Conservation (phyloP, 2,329 filamentous ascomycete genomes). For the Trichoderma sp. region DNA sequence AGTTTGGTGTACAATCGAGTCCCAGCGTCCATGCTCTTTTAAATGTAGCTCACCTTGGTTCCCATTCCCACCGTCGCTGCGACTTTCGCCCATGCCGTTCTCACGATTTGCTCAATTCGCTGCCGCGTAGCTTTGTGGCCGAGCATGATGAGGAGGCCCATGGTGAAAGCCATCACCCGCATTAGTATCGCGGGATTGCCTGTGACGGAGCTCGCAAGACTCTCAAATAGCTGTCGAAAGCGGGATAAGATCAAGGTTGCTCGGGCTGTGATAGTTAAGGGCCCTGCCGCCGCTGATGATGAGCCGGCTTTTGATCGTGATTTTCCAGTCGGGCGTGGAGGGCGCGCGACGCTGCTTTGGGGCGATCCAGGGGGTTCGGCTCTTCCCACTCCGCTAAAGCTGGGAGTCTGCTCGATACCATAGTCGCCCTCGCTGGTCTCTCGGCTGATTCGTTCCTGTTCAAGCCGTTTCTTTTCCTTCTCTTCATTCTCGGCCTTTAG, state of each 20-base stretch:
- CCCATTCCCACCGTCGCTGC: constrained; percentile 90
- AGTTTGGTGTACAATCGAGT: constrained; percentile 16
- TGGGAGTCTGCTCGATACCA: constrained; percentile 61
- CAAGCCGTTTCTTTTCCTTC: constrained; percentile 52
- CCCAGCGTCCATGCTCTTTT: constrained; percentile 31
- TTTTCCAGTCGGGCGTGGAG: constrained; percentile 29
- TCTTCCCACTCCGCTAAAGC: constrained; percentile 40
- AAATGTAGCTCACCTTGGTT: constrained; percentile 96
- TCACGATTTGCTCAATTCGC: constrained; percentile 68
- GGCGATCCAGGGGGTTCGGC: constrained; percentile 36
- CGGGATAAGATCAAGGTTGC: constrained; percentile 57
- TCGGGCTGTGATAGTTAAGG: constrained; percentile 47
- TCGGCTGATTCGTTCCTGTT: constrained; percentile 55
- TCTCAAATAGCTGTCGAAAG: constrained; percentile 53
- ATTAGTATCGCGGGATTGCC: constrained; percentile 60
- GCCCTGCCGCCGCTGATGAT: constrained; percentile 34
- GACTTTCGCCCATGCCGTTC: constrained; percentile 76
- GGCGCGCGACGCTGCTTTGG: constrained; percentile 40
- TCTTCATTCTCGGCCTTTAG: constrained; percentile 62
- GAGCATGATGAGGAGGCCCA: constrained; percentile 75
- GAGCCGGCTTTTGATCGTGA: constrained; percentile 36
- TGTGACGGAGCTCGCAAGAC: constrained; percentile 52
- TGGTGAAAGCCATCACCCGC: constrained; percentile 73
- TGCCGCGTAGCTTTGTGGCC: constrained; percentile 75
- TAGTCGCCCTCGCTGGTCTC: constrained; percentile 66